Conservation (phyloP, 2,329 filamentous ascomycete genomes). For the Sporothrix luriei region DNA sequence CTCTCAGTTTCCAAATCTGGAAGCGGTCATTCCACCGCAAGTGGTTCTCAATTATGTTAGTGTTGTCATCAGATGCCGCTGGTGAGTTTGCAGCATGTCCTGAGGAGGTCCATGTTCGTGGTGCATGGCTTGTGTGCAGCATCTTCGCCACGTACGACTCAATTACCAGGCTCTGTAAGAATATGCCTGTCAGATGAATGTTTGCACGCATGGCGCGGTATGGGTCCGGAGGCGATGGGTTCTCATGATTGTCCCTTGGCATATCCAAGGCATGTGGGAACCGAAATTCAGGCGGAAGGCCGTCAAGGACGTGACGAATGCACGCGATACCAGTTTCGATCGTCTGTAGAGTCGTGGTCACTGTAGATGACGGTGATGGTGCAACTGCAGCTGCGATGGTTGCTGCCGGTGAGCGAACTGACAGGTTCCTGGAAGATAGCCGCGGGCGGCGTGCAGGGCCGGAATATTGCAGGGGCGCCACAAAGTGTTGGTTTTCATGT, state of each 20-base stretch:
- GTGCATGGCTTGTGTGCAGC: slow-evolving; percentile 1
- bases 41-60: background rate
- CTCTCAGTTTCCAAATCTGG: slow-evolving; percentile 21
- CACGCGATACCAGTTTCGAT: background rate
- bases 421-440: background rate
- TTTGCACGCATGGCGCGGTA: slow-evolving; percentile 20
- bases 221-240: background rate
- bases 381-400: background rate
- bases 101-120: slow-evolving; percentile 13
- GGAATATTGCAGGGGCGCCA: background rate
- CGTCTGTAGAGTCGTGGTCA: background rate
- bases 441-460: background rate
- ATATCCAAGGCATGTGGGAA: slow-evolving; percentile 15
- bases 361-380: background rate
- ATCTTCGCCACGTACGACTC: slow-evolving; percentile 20
- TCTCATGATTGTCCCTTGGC: background rate
- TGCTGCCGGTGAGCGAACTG: background rate
- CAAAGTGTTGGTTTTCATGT: background rate
- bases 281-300: background rate
- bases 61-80: background rate
- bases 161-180: slow-evolving; percentile 11
- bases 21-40: slow-evolving; percentile 15
- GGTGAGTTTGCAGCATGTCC: background rate
- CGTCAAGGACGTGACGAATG: slow-evolving; percentile 2
- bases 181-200: background rate